Evolutionary conservation across 352 stramenopile species (phyloP).

Genomic region (Globisporangium apiculatum): DNA sequence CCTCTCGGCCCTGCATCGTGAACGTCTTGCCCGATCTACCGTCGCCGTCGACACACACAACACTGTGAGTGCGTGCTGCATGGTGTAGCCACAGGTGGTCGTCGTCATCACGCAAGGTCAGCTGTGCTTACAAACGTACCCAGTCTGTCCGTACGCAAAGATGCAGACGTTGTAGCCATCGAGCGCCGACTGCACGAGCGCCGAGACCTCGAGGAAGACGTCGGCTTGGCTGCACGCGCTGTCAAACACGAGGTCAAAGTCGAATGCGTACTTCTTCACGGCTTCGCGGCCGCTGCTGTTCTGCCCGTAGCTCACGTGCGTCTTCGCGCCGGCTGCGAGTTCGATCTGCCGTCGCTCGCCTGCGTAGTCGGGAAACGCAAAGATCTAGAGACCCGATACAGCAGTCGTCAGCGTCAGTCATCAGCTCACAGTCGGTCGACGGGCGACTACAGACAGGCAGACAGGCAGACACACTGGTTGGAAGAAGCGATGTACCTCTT

Average conservation of each 20-base stretch:
- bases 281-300: constrained; percentile 38
- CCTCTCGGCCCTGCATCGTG: constrained; percentile 78
- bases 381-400: constrained; percentile 33
- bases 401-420: not conserved
- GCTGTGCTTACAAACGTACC: constrained; percentile 22
- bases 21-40: constrained; percentile 82
- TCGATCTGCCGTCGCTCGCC: constrained; percentile 68
- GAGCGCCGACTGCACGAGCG: constrained; percentile 91
- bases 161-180: constrained; percentile 96
- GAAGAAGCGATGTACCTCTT: constrained; percentile 27
- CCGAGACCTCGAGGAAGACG: constrained; percentile 95
- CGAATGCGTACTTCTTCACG: constrained; percentile 90
- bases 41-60: not conserved
- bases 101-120: not conserved
- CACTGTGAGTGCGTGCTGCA: not conserved
- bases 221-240: constrained; percentile 90
- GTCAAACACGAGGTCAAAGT: constrained; percentile 97
- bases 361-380: constrained; percentile 64
- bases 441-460: too few relatives aligned
- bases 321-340: constrained; percentile 47
- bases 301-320: constrained; percentile 71
- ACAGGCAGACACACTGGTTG: too few relatives aligned
- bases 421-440: not conserved
- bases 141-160: constrained; percentile 90
- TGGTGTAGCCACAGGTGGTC: not conserved